Evolutionary conservation across 1,284 basidiomycete genomes (phyloP).

Genomic region (Boletus smithii): DNA sequence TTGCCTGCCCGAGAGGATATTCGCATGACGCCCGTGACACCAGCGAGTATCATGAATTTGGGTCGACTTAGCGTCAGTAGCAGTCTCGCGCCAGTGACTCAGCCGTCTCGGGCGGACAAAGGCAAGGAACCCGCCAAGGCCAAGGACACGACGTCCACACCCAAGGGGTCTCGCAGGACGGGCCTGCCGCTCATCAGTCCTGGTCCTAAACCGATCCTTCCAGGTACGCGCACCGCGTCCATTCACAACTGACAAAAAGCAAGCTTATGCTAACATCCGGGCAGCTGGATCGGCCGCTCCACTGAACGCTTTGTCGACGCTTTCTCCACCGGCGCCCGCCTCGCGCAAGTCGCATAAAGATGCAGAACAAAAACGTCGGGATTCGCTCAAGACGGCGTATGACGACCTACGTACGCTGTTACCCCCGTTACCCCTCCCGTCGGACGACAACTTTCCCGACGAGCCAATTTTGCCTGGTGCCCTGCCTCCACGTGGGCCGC

Average conservation of each 20-base stretch:
- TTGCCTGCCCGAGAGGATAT: constrained; percentile 16
- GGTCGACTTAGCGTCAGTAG: constrained; percentile 55
- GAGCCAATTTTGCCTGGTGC: constrained; percentile 77
- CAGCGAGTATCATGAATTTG: constrained; percentile 85
- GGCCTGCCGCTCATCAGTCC: constrained; percentile 25
- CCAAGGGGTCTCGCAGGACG: constrained; percentile 31
- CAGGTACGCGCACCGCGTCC: constrained; percentile 47
- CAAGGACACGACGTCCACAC: constrained; percentile 21
- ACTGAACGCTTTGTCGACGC: constrained; percentile 22
- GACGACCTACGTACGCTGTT: constrained; percentile 88
- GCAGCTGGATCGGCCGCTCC: constrained; percentile 28
- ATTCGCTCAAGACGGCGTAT: constrained; percentile 93
- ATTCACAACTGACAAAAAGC: background rate
- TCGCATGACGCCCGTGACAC: constrained; percentile 74
- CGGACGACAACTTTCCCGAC: constrained; percentile 57
- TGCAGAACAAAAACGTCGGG: constrained; percentile 95
- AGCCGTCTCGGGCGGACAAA: constrained; percentile 23
- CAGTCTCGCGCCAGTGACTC: constrained; percentile 35
- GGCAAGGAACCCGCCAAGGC: constrained; percentile 32
- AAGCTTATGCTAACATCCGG: constrained; percentile 11
- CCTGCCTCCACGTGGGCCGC: constrained; percentile 81
- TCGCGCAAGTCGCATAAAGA: constrained; percentile 93
- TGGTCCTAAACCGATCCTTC: constrained; percentile 63
- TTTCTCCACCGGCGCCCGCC: constrained; percentile 33
- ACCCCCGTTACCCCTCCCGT: constrained; percentile 82